Evolutionary conservation across 1,139 yeast species (phyloP).

Genomic region (Candida dubliniensis): DNA sequence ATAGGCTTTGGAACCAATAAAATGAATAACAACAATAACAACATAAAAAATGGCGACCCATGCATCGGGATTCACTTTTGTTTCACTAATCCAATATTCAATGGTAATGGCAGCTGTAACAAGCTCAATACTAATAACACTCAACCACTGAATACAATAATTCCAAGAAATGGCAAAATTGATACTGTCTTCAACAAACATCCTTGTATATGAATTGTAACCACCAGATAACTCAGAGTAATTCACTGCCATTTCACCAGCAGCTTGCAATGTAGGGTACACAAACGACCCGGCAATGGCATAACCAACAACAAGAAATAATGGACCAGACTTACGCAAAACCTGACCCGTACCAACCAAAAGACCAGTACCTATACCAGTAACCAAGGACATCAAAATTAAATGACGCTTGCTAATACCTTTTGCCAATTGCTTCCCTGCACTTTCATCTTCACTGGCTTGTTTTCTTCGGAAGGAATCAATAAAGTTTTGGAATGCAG

Average conservation of each 20-base stretch:
- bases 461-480: conserved; percentile 33
- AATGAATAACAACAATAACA: conserved; percentile 35
- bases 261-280: conserved; percentile 43
- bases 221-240: conserved; percentile 42
- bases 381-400: conserved; percentile 37
- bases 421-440: conserved; percentile 33
- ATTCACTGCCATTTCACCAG: conserved; percentile 45
- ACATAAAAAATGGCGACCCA: conserved; percentile 40
- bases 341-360: conserved; percentile 39
- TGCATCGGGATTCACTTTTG: conserved; percentile 34
- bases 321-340: conserved; percentile 37
- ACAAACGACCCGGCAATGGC: conserved; percentile 41
- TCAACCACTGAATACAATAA: conserved; percentile 44
- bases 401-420: conserved; percentile 38
- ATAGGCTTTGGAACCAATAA: conserved; percentile 43
- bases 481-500: conserved; percentile 25
- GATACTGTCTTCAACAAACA: conserved; percentile 37
- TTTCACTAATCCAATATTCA: conserved; percentile 31
- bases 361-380: conserved; percentile 46
- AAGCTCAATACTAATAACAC: conserved; percentile 42
- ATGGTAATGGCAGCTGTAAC: conserved; percentile 44
- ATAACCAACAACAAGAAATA: conserved; percentile 35
- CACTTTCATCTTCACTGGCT: conserved; percentile 19
- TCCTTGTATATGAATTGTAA: conserved; percentile 39
- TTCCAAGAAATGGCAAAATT: conserved; percentile 46